Percentiles rank a stretch among this genome's conserved stretches.
phyloP scores from a whole-genome alignment of 441 rosid genomes.

The Brassica hybrid region DNA sequence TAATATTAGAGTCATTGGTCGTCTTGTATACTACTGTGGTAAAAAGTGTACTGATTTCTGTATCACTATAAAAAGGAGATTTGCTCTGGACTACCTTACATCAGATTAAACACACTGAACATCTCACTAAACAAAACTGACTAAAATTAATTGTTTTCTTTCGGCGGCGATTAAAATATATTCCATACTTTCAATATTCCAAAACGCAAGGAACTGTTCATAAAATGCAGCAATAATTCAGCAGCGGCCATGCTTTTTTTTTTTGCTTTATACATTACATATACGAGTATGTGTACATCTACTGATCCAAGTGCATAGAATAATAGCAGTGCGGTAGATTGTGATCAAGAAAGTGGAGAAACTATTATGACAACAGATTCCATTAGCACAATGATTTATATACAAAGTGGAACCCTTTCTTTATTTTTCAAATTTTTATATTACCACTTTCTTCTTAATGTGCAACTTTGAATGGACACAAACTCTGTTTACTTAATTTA shows the following conservation, averaged over 20 bases:
- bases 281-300: constrained; percentile 4
- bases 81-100: neutral
- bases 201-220: constrained; percentile 30
- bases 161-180: neutral
- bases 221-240: constrained; percentile 10
- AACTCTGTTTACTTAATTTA: constrained; percentile 23
- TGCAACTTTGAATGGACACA: constrained; percentile 44
- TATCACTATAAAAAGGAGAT: neutral
- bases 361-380: constrained; percentile 53
- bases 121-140: neutral
- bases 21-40: neutral
- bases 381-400: constrained; percentile 50
- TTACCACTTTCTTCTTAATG: constrained; percentile 31
- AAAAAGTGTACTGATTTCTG: neutral
- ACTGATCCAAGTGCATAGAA: constrained; percentile 25
- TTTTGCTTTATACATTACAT: constrained; percentile 19
- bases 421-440: constrained; percentile 28
- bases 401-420: constrained; percentile 28
- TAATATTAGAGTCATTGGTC: neutral
- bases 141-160: neutral
- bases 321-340: constrained; percentile 21
- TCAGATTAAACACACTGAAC: neutral
- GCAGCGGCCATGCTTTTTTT: constrained; percentile 34
- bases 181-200: neutral
- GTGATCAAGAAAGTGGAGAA: constrained; percentile 53